phyloP scores from a whole-genome alignment of 345 rosid genomes.

The Euclidium syriacum region DNA sequence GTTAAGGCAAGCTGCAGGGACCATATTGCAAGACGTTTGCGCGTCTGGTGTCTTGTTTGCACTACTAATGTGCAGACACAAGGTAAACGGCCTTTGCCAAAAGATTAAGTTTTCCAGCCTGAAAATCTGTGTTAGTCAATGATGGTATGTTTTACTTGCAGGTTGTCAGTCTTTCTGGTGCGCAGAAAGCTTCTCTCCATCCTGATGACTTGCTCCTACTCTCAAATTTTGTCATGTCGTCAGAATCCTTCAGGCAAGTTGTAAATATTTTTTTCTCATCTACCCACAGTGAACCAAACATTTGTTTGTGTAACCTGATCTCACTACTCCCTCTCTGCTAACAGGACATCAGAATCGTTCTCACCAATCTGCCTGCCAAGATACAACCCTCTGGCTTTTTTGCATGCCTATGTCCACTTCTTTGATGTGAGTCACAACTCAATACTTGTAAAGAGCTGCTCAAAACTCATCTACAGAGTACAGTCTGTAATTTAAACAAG shows the following conservation, averaged over 20 bases:
- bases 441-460: background rate
- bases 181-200: constrained; percentile 96
- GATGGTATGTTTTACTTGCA: constrained; percentile 30
- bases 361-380: constrained; percentile 98
- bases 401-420: constrained; percentile 92
- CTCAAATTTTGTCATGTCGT: constrained; percentile 83
- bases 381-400: constrained; percentile 92
- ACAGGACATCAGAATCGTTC: constrained; percentile 97
- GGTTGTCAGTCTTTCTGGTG: constrained; percentile 96
- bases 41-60: constrained; percentile 89
- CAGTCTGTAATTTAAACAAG: background rate
- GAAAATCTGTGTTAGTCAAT: background rate
- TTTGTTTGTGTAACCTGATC: background rate
- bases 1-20: constrained; percentile 80
- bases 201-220: constrained; percentile 94
- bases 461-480: background rate
- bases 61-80: constrained; percentile 77
- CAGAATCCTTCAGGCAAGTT: constrained; percentile 90
- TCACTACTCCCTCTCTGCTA: constrained; percentile 2
- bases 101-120: background rate
- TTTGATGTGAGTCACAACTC: constrained; percentile 70
- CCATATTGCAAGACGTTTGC: constrained; percentile 85
- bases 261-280: background rate
- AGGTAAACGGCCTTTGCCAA: constrained; percentile 36
- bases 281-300: background rate